These are phyloP conservation scores for Arabidopsis thaliana DNA, from an alignment of 345 rosid species.

Conservation along the genomic window TAIR10.1 NC_003076.8:4745501-4746000, in stretches of 20 bases:
- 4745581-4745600: background rate
- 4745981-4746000: slow-evolving; percentile 31
- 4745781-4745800: too few species aligned
- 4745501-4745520: background rate
- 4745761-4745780: too few species aligned
- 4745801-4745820: slow-evolving; percentile 30
- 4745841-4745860: slow-evolving; percentile 26
- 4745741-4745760: too few species aligned
- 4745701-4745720: background rate
- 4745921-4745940: background rate
- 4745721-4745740: background rate
- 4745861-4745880: slow-evolving; percentile 13
- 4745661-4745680: background rate
- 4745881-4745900: too few species aligned
- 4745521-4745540: background rate
- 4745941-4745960: background rate
- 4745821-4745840: background rate
- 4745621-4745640: too few species aligned
- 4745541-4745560: background rate
- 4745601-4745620: background rate
- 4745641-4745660: background rate
- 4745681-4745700: background rate
- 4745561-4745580: background rate
- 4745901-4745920: background rate
- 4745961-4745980: background rate